phyloP scores from a whole-genome alignment of 345 rosid genomes.

The Melaleuca quinquenervia region DNA sequence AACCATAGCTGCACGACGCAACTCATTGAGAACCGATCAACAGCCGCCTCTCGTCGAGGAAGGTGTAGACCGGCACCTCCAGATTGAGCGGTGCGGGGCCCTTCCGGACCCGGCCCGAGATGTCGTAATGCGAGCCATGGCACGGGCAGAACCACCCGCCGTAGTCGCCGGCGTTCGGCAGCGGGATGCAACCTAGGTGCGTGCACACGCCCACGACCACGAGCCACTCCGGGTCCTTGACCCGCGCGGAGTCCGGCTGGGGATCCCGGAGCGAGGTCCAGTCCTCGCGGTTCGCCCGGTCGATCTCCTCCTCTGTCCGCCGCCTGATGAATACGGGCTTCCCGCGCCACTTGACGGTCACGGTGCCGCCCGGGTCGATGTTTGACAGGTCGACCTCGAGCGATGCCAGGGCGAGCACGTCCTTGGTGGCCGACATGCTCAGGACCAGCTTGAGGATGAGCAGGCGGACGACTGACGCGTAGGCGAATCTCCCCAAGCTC shows the following conservation, averaged over 20 bases:
- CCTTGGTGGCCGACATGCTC: neutral
- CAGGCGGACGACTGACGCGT: neutral
- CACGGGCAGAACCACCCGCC: neutral
- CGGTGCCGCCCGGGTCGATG: neutral
- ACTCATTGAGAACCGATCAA: neutral
- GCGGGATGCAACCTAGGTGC: neutral
- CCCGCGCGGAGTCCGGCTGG: neutral
- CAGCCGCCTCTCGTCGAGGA: neutral
- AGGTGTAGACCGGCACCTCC: neutral
- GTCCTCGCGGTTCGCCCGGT: neutral
- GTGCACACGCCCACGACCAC: neutral
- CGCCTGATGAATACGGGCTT: neutral
- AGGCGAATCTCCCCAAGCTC: neutral
- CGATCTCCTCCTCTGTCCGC: neutral
- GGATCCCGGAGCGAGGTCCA: neutral
- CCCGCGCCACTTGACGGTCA: neutral
- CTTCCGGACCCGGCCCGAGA: neutral
- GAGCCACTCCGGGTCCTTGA: neutral
- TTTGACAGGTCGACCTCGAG: neutral
- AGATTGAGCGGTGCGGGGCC: neutral
- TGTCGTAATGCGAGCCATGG: neutral
- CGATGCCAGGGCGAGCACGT: neutral
- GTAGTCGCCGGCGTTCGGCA: neutral
- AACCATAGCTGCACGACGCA: too few species aligned
- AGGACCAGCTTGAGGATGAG: neutral